Evolutionary conservation across 116 monocot genomes (phyloP).

Genomic region (Phalaenopsis hybrid): DNA sequence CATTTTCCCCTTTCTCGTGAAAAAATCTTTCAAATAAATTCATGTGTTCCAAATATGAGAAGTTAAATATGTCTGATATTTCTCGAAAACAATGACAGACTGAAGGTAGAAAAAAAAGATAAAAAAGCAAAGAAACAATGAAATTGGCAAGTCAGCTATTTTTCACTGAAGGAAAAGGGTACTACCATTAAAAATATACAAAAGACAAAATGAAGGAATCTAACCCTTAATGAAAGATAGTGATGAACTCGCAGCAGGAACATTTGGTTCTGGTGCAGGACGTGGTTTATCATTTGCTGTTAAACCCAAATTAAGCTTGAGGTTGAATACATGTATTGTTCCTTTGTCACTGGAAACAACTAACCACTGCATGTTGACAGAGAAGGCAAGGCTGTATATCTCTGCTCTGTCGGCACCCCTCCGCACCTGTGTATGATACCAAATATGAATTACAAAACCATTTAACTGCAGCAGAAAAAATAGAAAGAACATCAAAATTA

Average conservation of each 20-base stretch:
- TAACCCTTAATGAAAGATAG: constrained; percentile 88
- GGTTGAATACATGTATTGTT: constrained; percentile 84
- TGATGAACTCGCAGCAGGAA: constrained; percentile 35
- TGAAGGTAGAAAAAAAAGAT: not conserved
- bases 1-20: not conserved
- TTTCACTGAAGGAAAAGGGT: not conserved
- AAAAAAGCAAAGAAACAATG: not conserved
- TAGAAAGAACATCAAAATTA: not conserved
- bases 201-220: not conserved
- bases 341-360: constrained; percentile 98
- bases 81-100: not conserved
- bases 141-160: not conserved
- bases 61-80: not conserved
- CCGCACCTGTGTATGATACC: constrained; percentile 41
- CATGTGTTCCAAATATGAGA: not conserved
- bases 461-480: not conserved
- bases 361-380: constrained; percentile 67
- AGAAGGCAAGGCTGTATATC: constrained; percentile 92
- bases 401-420: constrained; percentile 99
- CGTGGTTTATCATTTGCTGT: constrained; percentile 42
- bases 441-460: not conserved
- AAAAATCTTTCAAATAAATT: not conserved
- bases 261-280: constrained; percentile 44
- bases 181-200: not conserved
- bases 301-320: constrained; percentile 67